A percentile compares a stretch with the other conserved stretches of the same genome.
These are phyloP conservation scores for Gamarada debralockiae DNA, from an alignment of 495 filamentous ascomycete genomes.

Conservation along the genomic window DNA sequence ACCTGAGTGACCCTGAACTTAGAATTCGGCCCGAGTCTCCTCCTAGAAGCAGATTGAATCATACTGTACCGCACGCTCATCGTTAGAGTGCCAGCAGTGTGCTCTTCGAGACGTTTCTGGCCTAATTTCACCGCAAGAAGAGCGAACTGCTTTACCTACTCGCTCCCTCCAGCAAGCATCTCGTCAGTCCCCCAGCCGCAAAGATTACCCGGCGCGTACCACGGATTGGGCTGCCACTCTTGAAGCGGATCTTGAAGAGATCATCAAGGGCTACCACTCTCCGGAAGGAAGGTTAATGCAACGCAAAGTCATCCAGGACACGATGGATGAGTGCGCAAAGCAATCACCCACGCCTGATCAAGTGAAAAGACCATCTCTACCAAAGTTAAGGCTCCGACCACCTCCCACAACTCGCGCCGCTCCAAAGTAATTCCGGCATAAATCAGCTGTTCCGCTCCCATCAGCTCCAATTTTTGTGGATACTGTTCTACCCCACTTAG, in stretches of 20 bases:
- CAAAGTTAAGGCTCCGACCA: not conserved
- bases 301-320: not conserved
- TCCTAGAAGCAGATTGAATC: not conserved
- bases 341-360: conserved; percentile 7
- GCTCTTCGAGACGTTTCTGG: not conserved
- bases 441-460: not conserved
- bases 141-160: too few relatives aligned
- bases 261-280: not conserved
- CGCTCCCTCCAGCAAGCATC: too few relatives aligned
- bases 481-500: not conserved
- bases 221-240: not conserved
- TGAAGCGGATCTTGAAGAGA: not conserved
- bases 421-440: not conserved
- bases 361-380: conserved; percentile 7
- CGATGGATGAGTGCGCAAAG: conserved; percentile 5
- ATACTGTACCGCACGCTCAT: conserved; percentile 2
- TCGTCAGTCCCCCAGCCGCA: too few relatives aligned
- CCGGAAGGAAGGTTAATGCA: not conserved
- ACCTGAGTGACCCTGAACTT: not conserved
- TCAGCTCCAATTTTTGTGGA: not conserved
- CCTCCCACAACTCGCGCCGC: not conserved
- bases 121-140: not conserved
- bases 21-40: not conserved
- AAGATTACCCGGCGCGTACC: not conserved
- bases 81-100: conserved; percentile 2